Evolutionary conservation across 352 stramenopile species (phyloP).

Genomic region (Phytopythium cucurbitacearum): DNA sequence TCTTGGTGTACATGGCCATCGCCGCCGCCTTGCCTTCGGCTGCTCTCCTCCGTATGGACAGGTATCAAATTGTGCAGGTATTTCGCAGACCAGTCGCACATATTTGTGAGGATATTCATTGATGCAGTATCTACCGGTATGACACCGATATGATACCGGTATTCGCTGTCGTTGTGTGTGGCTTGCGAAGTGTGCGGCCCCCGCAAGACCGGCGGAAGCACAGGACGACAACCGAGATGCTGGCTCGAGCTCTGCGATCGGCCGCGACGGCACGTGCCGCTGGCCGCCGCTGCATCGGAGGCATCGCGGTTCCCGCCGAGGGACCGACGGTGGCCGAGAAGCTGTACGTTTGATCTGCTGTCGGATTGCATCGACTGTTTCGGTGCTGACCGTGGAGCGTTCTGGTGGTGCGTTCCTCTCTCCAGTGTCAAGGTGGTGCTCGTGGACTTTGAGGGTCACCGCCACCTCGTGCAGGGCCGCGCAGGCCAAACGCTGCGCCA

Average conservation of each 20-base stretch:
- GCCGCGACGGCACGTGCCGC: slow-evolving; percentile 20
- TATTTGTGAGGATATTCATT: no score
- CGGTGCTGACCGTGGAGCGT: slow-evolving; percentile 71
- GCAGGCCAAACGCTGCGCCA: slow-evolving; percentile 79
- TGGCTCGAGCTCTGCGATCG: slow-evolving; percentile 34
- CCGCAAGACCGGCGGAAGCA: slow-evolving; percentile 1
- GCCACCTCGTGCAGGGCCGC: slow-evolving; percentile 78
- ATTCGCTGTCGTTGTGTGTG: not conserved
- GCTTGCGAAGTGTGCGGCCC: not conserved
- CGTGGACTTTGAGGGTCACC: slow-evolving; percentile 85
- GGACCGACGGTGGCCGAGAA: slow-evolving; percentile 51
- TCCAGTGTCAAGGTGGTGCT: slow-evolving; percentile 79
- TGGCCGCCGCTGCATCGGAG: slow-evolving; percentile 49
- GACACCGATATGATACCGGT: not conserved
- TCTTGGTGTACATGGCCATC: slow-evolving; percentile 79
- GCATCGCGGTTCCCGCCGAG: slow-evolving; percentile 24
- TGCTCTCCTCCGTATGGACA: no score
- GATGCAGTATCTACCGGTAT: slow-evolving; percentile 3
- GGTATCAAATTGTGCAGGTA: no score
- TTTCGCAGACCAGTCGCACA: no score
- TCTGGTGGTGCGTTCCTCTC: slow-evolving; percentile 5
- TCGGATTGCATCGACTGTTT: slow-evolving; percentile 39
- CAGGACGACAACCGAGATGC: slow-evolving; percentile 20
- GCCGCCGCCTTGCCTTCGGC: not conserved
- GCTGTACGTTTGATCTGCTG: slow-evolving; percentile 32